Percentiles rank a stretch among this genome's conserved stretches.
phyloP scores from a whole-genome alignment of 2,329 filamentous ascomycete species.

The Fusarium metavorans region DNA sequence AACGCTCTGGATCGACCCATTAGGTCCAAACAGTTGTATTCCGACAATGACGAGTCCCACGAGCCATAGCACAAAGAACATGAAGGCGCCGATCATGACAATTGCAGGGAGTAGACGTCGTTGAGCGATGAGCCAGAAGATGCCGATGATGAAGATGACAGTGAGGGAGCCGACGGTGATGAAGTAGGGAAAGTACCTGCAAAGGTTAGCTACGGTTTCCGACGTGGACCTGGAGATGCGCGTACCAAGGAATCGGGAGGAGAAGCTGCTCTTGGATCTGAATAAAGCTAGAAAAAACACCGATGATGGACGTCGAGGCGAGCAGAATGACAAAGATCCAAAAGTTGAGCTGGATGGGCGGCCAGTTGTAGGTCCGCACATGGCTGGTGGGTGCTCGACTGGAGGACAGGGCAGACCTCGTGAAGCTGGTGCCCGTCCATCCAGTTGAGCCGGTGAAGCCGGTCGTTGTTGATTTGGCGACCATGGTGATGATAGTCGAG shows the following conservation, averaged over 20 bases:
- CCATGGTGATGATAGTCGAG: conserved; percentile 38
- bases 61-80: conserved; percentile 76
- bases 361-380: conserved; percentile 75
- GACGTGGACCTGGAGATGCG: neutral
- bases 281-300: conserved; percentile 71
- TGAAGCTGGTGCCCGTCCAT: conserved; percentile 37
- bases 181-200: conserved; percentile 76
- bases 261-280: conserved; percentile 67
- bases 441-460: conserved; percentile 47
- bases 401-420: conserved; percentile 58
- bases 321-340: conserved; percentile 76
- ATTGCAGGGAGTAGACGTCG: conserved; percentile 71
- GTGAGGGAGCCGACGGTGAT: conserved; percentile 70
- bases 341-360: conserved; percentile 73
- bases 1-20: conserved; percentile 68
- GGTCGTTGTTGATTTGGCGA: conserved; percentile 43
- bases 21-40: conserved; percentile 73
- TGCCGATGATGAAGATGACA: conserved; percentile 73
- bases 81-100: conserved; percentile 73
- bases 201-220: neutral
- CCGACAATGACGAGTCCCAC: conserved; percentile 72
- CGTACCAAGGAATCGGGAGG: conserved; percentile 71
- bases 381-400: conserved; percentile 53
- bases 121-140: conserved; percentile 72
- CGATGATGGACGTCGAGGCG: conserved; percentile 68